phyloP scores from a whole-genome alignment of 495 filamentous ascomycete genomes.

The Peziza echinospora region DNA sequence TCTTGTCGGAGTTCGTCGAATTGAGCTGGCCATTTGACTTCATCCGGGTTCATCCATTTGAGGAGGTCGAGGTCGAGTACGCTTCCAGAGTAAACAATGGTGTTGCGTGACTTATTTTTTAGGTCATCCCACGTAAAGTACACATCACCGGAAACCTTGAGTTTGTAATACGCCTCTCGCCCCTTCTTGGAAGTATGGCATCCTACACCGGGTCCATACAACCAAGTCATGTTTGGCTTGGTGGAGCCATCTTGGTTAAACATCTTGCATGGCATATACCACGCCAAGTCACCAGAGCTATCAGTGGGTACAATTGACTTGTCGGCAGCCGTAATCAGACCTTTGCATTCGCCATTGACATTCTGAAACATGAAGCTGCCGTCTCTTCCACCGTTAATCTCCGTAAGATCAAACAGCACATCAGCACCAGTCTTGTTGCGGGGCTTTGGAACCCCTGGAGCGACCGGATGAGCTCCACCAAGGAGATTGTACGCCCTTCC shows the following conservation, averaged over 20 bases:
- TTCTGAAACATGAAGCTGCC: conserved; percentile 97
- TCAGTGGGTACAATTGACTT: conserved; percentile 65
- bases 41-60: conserved; percentile 64
- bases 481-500: conserved; percentile 67
- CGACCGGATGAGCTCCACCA: conserved; percentile 51
- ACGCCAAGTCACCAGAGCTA: conserved; percentile 50
- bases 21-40: conserved; percentile 55
- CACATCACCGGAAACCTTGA: conserved; percentile 44
- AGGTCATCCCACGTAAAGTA: conserved; percentile 95
- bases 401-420: conserved; percentile 67
- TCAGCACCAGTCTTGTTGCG: conserved; percentile 33
- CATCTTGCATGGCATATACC: conserved; percentile 87
- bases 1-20: conserved; percentile 71
- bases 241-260: conserved; percentile 89
- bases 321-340: conserved; percentile 47
- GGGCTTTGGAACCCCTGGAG: conserved; percentile 45
- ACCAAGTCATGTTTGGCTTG: conserved; percentile 47
- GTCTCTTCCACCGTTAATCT: conserved; percentile 65
- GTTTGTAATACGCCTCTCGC: conserved; percentile 50
- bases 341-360: conserved; percentile 95
- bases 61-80: conserved; percentile 86
- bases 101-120: conserved; percentile 66
- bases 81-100: conserved; percentile 81
- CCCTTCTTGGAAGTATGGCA: conserved; percentile 59
- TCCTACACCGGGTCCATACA: conserved; percentile 50